Conservation (phyloP, 2,329 filamentous ascomycete genomes). For the Arthrobotrys megalospora region DNA sequence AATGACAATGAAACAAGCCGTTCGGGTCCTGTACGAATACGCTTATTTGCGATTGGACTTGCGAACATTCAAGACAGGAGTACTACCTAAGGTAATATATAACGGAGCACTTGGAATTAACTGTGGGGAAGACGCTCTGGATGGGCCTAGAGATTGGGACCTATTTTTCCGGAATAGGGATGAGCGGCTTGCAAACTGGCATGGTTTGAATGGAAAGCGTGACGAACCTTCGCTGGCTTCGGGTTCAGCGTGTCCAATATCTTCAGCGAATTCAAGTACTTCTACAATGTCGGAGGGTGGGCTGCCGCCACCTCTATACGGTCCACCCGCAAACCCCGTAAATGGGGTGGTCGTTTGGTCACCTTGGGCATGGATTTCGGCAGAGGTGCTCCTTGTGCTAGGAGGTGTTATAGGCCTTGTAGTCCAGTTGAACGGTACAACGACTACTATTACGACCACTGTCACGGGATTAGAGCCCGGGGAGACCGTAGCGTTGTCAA, state of each 20-base stretch:
- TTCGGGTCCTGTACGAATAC: constrained; percentile 30
- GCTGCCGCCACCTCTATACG: too few species aligned
- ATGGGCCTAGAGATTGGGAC: neutral
- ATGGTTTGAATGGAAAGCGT: too few species aligned
- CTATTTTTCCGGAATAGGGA: neutral
- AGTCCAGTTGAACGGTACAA: neutral
- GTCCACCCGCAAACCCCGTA: too few species aligned
- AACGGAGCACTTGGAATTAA: constrained; percentile 3
- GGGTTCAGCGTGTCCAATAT: too few species aligned
- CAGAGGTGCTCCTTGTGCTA: too few species aligned
- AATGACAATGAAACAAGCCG: constrained; percentile 26
- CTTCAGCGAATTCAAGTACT: too few species aligned
- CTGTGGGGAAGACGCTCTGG: neutral
- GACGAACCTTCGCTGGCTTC: too few species aligned
- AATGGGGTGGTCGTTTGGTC: too few species aligned
- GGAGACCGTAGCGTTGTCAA: constrained; percentile 10
- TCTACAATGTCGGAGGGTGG: too few species aligned
- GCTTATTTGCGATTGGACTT: constrained; percentile 19
- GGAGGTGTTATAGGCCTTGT: too few species aligned
- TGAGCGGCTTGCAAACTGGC: too few species aligned
- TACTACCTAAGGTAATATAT: constrained; percentile 12
- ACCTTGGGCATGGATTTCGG: too few species aligned
- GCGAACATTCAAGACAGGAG: neutral
- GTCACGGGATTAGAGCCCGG: neutral
- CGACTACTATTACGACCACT: neutral